Conservation (phyloP, 2,329 filamentous ascomycete species). For the Colletotrichum sansevieriae region DNA sequence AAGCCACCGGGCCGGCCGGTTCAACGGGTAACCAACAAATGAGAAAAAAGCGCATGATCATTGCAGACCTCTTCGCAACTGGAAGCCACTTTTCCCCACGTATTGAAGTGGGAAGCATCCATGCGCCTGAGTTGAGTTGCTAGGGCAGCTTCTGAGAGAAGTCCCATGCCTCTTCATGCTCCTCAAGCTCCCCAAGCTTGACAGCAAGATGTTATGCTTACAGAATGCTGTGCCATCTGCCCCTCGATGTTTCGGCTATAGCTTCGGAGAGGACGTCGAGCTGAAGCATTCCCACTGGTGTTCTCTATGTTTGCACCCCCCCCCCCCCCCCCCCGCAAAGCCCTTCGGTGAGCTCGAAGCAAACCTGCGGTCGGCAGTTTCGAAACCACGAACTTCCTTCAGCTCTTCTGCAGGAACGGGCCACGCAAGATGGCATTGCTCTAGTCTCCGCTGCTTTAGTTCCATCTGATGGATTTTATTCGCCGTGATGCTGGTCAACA, state of each 20-base stretch:
- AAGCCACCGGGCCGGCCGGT: conserved; percentile 30
- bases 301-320: background rate
- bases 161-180: background rate
- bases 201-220: background rate
- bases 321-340: background rate
- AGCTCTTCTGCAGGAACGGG: conserved; percentile 24
- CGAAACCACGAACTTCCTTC: conserved; percentile 8
- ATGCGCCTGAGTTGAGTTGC: background rate
- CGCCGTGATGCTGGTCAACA: conserved; percentile 9
- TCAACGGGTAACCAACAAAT: conserved; percentile 11
- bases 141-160: conserved; percentile 3
- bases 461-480: background rate
- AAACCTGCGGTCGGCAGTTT: background rate
- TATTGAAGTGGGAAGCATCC: background rate
- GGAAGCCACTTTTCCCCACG: background rate
- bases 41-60: background rate
- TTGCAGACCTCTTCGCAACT: background rate
- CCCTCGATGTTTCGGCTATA: conserved; percentile 20
- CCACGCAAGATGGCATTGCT: conserved; percentile 16
- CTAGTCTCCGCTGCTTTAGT: background rate
- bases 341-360: background rate
- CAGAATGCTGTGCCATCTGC: conserved; percentile 3
- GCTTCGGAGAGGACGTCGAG: background rate
- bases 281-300: background rate
- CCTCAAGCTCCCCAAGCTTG: background rate